Evolutionary conservation across 225 moss, liverwort and hornwort genomes (phyloP), one percentile per base, ranked within the genome.

Genomic region (Ulota crispa): DNA sequence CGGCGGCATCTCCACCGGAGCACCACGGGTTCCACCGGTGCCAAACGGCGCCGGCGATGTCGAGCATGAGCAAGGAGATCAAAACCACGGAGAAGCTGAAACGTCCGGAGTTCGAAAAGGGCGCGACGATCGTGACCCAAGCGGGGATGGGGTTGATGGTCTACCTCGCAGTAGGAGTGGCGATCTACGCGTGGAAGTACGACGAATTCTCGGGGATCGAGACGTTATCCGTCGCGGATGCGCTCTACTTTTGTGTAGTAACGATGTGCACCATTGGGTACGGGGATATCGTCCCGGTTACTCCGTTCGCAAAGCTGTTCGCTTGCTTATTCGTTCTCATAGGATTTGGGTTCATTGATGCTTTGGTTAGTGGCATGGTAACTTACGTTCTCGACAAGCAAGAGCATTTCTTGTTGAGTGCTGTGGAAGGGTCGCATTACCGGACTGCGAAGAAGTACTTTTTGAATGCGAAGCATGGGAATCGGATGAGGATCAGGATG

Each of bases 201-300:
- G 81, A 89, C 0, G 95, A 98, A 1, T 98, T 95, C 76, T 87
- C 74, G 0, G 95, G 97, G 2, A 60, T 91, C 15, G 83, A 92
- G 76, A 95, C 95, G 0, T 76, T 93, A 26, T 80, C 91, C 0
- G 82, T 93, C 3, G 84, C 89, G 27, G 97, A 98, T 54, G 97
- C 94, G 21, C 90, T 98, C 3, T 98, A 98, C 53, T 98, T 94
- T 65, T 98, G 95, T 23, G 94, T 98, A 0, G 97, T 95, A 28
- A 98, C 97, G 53, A 95, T 98, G 97, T 98, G 97, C 73, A 98
- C 95, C 1, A 95, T 98, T 36, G 97, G 95, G 12, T 98, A 98
- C 28, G 97, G 97, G 12, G 97, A 98, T 81, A 98, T 98, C 73
- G 92, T 88, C 21, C 97, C 97, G 0, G 27, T 79, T 6, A 94